phyloP scores from a whole-genome alignment of 1,284 basidiomycete genomes.

The Cryptococcus deneoformans region DNA sequence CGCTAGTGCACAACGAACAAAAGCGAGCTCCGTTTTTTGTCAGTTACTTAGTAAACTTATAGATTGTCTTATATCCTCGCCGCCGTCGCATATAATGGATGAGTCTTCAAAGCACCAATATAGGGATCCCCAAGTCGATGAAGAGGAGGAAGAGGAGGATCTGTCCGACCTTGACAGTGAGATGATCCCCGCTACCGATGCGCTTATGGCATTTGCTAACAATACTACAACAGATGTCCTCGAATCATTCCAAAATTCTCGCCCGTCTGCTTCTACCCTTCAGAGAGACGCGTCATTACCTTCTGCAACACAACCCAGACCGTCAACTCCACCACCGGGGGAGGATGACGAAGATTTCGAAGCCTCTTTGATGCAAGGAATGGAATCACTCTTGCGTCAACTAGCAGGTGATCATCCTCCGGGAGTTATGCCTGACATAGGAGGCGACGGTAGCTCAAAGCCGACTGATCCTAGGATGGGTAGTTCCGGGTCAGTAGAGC shows the following conservation, averaged over 20 bases:
- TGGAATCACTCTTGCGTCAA: conserved; percentile 79
- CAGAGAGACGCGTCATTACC: conserved; percentile 25
- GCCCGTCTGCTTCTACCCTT: not conserved
- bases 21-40: too few species aligned
- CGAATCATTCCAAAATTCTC: conserved; percentile 37
- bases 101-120: not conserved
- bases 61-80: too few species aligned
- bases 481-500: not conserved
- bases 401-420: conserved; percentile 53
- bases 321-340: conserved; percentile 10
- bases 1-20: too few species aligned
- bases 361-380: conserved; percentile 69
- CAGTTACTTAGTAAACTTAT: too few species aligned
- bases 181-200: conserved; percentile 4
- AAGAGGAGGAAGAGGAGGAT: conserved; percentile 44
- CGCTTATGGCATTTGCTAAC: not conserved
- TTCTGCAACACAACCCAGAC: conserved; percentile 18
- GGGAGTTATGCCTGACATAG: conserved; percentile 31
- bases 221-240: conserved; percentile 35
- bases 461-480: not conserved
- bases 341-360: conserved; percentile 58
- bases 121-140: not conserved
- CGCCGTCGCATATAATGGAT: too few species aligned
- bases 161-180: conserved; percentile 45
- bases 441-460: not conserved